Base-by-base conservation (phyloP, 495 filamentous ascomycete genomes). In the Echria macrotheca region DNA sequence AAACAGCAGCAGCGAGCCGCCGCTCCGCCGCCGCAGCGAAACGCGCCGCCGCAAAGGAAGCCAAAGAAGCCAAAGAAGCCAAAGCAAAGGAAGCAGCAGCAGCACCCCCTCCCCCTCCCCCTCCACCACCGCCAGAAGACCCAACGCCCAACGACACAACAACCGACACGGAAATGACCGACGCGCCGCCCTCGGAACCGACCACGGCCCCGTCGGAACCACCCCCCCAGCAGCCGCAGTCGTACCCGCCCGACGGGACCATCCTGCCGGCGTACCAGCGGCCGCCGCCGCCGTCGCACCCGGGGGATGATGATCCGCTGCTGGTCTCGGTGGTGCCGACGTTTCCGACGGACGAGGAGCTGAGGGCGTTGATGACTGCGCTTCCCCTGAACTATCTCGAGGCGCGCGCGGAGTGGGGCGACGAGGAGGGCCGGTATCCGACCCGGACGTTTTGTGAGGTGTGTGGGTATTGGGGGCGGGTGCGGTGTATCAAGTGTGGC, bases 391-490 rank as follows among this genome's bases (percentile, higher is more conserved):
- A 77, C n/a, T 95, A 95, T 63, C 77, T 80, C 43, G 87, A 85
- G 23, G 83, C 90, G 21, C 74, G 85, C n/a, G 82, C 77, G 0
- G 71, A 68, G 9, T 79, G 80, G 48, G 56, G 36, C 6, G 64
- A 55, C 7, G 65, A 60, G 31, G 56, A 69, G 44, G 42, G 37
- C 12, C 24, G 49, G 45, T 81, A 78, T 42, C 81, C 87, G n/a
- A 69, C 74, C 44, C 73, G 89, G 43, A 60, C 64, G 21, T 96
- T 96, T 60, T 96, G 90, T 69, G 87, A 85, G 59, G 83, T 91
- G 43, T 96, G 90, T 67, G 90, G 90, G 24, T 95, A 93, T 65
- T 96, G 91, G 90, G 90, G 90, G 1, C 76, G 85, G 54, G 85
- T 89, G 23, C 80, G 77, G 65, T 96, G 90, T 66, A 80, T 84